Evolutionary conservation across 495 filamentous ascomycete genomes (phyloP).

Genomic region (Chaetomium cochliodes): DNA sequence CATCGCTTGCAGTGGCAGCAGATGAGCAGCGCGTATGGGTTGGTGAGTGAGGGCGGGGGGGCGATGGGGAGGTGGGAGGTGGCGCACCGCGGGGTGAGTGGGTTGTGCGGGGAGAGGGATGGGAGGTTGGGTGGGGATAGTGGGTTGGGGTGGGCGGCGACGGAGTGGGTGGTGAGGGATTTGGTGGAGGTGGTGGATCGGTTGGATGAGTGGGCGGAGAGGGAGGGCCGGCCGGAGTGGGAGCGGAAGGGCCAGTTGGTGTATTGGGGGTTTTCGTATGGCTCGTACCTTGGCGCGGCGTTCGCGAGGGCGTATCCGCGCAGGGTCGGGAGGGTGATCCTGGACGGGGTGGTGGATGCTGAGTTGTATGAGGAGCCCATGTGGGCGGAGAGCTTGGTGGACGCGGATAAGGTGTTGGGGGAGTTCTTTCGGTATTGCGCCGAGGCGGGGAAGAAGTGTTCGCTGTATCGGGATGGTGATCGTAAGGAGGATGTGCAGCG

Average conservation of each 20-base stretch:
- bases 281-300: conserved; percentile 56
- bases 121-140: conserved; percentile 20
- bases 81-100: conserved; percentile 32
- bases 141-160: conserved; percentile 36
- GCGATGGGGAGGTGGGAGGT: conserved; percentile 35
- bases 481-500: conserved; percentile 44
- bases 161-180: conserved; percentile 37
- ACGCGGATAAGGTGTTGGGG: conserved; percentile 43
- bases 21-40: conserved; percentile 27
- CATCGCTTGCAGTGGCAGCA: conserved; percentile 27
- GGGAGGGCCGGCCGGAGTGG: conserved; percentile 19
- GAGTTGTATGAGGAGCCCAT: conserved; percentile 38
- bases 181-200: conserved; percentile 44
- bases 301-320: conserved; percentile 47
- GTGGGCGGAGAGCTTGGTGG: conserved; percentile 39
- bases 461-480: conserved; percentile 38
- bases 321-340: conserved; percentile 41
- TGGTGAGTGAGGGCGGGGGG: conserved; percentile 39
- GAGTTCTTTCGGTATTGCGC: conserved; percentile 44
- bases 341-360: conserved; percentile 46
- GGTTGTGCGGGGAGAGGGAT: conserved; percentile 41
- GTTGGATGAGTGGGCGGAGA: conserved; percentile 39
- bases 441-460: conserved; percentile 33
- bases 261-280: conserved; percentile 65
- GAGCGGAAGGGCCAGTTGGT: conserved; percentile 44